Evolutionary conservation across 139 green algal genomes (phyloP), one percentile per base, ranked within the genome.

Genomic region (Coelastrella sp.): DNA sequence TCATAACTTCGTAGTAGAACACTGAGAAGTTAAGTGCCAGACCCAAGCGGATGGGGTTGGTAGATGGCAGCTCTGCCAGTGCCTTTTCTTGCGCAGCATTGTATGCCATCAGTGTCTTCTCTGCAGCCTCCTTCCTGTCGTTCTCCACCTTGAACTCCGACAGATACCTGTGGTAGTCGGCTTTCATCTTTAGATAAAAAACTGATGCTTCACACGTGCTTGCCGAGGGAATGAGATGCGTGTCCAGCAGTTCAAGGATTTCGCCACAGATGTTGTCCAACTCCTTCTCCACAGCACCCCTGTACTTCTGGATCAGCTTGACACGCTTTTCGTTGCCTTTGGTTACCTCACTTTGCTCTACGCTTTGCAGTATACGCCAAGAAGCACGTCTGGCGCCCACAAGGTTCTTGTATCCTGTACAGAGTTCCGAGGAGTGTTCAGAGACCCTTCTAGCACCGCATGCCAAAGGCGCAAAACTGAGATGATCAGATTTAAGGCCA

Each of bases 1-100:
- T 99, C 61, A 99, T 92, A 91, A 99, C 99, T 93, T 99, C 98
- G 83, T 99, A 99, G 95, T 99, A 99, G 93, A 99, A 99, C 11
- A 99, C 98, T 14, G 97, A 99, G 94, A 99, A 99, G 95, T 99
- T 99, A 70, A 99, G 95, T 9, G 98, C 98, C 84, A 99, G 95
- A 75, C 98, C 98, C 82, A 99, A 95, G 72, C 98, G 95, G 85
- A 99, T 99, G 80, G 98, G 98, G 95, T 99, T 98, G 22, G 98
- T 99, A 22, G 97, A 95, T 19, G 97, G 94, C 76, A 99, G 93
- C 87, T 99, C 98, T 25, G 97, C 95, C 27, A 98, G 89, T 7
- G 98, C 98, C 76, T 99, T 99, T 91, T 99, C 97, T 97, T 99
- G 97, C 22, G 97, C 97, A n/a, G 96, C 95, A 95, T 99, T 99